These are phyloP conservation scores for Juglanconis juglandina DNA, from an alignment of 2,329 filamentous ascomycete species.

Conservation along the genomic window DNA sequence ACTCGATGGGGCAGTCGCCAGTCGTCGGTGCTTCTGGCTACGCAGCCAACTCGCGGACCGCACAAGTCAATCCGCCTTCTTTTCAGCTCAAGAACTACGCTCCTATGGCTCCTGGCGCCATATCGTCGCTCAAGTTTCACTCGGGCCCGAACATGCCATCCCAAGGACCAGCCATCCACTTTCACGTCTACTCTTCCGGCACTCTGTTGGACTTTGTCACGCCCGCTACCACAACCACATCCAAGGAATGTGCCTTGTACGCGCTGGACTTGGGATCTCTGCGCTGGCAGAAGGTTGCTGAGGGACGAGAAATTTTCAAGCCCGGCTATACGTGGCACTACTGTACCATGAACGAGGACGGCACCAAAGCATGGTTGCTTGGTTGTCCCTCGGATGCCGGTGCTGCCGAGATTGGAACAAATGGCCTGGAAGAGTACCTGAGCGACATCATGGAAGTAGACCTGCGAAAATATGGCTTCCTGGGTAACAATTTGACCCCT, in stretches of 20 bases:
- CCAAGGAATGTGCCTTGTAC: conserved; percentile 85
- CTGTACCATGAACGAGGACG: conserved; percentile 91
- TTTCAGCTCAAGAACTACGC: conserved; percentile 70
- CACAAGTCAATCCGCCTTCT: conserved; percentile 63
- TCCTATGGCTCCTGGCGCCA: conserved; percentile 81
- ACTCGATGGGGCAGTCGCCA: conserved; percentile 46
- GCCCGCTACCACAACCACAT: conserved; percentile 79
- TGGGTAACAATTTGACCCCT: conserved; percentile 70
- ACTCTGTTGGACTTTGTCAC: conserved; percentile 93
- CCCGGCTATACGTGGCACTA: conserved; percentile 96
- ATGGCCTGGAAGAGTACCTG: conserved; percentile 82
- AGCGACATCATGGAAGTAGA: conserved; percentile 92
- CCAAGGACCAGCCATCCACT: conserved; percentile 88
- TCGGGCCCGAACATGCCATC: conserved; percentile 82
- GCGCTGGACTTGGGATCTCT: conserved; percentile 82
- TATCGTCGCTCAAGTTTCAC: conserved; percentile 86
- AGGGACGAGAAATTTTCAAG: conserved; percentile 90
- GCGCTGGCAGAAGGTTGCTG: conserved; percentile 91
- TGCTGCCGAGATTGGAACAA: conserved; percentile 62
- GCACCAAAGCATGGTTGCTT: conserved; percentile 95
- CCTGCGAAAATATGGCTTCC: conserved; percentile 82
- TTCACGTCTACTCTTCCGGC: conserved; percentile 90
- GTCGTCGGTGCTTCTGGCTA: conserved; percentile 60
- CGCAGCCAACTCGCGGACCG: conserved; percentile 64
- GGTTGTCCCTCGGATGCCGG: conserved; percentile 77